These are phyloP conservation scores for Gypsophila paniculata DNA, from an alignment of 179 eudicot species.

Conservation along the genomic window DNA sequence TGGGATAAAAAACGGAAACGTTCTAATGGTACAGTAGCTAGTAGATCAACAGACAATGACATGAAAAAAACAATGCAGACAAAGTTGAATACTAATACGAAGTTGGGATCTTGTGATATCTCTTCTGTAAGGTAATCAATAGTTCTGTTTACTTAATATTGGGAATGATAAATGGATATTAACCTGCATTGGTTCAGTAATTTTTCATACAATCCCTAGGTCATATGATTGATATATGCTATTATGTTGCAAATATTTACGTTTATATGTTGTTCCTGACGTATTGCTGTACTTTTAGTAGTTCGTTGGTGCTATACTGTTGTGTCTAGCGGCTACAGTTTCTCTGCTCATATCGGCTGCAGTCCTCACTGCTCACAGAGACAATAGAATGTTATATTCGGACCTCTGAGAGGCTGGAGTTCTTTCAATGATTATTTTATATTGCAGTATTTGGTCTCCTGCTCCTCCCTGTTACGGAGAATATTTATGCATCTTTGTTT, in stretches of 20 bases:
- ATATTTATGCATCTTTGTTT: background rate
- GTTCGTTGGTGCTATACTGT: background rate
- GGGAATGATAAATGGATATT: background rate
- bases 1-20: conserved; percentile 92
- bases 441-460: background rate
- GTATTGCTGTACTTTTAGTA: background rate
- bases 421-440: background rate
- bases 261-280: background rate
- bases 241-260: background rate
- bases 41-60: conserved; percentile 53
- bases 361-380: background rate
- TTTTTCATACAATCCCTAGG: background rate
- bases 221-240: background rate
- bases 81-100: conserved; percentile 45
- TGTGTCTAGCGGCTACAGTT: background rate
- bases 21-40: conserved; percentile 53
- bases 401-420: conserved; percentile 1
- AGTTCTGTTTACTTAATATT: background rate
- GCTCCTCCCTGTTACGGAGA: background rate
- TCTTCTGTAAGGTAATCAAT: conserved; percentile 47
- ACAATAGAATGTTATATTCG: background rate
- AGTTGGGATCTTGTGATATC: conserved; percentile 45
- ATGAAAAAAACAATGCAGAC: conserved; percentile 50
- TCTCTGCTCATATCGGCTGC: conserved; percentile 1
- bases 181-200: background rate